These are phyloP conservation scores for Leccinellum rugosiceps DNA, from an alignment of 768 basidiomycete genomes.

Conservation along the genomic window DNA sequence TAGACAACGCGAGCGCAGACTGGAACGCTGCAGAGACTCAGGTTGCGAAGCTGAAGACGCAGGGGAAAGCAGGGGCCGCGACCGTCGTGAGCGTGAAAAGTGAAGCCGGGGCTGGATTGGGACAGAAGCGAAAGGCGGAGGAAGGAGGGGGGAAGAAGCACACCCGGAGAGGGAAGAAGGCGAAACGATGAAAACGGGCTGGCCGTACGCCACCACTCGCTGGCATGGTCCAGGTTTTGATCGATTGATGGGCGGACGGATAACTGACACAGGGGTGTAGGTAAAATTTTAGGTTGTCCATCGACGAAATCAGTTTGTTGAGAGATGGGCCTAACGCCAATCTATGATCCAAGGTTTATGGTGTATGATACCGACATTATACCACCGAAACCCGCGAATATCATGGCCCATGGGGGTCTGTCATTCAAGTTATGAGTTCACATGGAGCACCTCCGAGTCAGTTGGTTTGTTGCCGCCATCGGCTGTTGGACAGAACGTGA, in stretches of 20 bases:
- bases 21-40: slow-evolving; percentile 77
- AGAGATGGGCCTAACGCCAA: too few species aligned
- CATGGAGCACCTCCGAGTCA: too few species aligned
- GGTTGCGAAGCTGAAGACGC: slow-evolving; percentile 47
- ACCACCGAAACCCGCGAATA: not conserved
- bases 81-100: slow-evolving; percentile 77
- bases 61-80: slow-evolving; percentile 42
- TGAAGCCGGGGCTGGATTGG: slow-evolving; percentile 22
- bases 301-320: too few species aligned
- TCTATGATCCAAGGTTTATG: too few species aligned
- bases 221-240: not conserved
- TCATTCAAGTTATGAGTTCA: not conserved
- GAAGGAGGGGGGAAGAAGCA: slow-evolving; percentile 45
- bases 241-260: not conserved
- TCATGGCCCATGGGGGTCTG: not conserved
- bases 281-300: too few species aligned
- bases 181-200: slow-evolving; percentile 25
- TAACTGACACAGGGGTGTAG: not conserved
- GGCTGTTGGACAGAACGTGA: not conserved
- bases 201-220: not conserved
- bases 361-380: not conserved
- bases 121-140: slow-evolving; percentile 59
- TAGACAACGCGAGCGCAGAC: slow-evolving; percentile 65
- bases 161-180: slow-evolving; percentile 45
- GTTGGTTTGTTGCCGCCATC: not conserved